These are phyloP conservation scores for Penicillium robsamsonii DNA, from an alignment of 495 filamentous ascomycete species.

Conservation along the genomic window DNA sequence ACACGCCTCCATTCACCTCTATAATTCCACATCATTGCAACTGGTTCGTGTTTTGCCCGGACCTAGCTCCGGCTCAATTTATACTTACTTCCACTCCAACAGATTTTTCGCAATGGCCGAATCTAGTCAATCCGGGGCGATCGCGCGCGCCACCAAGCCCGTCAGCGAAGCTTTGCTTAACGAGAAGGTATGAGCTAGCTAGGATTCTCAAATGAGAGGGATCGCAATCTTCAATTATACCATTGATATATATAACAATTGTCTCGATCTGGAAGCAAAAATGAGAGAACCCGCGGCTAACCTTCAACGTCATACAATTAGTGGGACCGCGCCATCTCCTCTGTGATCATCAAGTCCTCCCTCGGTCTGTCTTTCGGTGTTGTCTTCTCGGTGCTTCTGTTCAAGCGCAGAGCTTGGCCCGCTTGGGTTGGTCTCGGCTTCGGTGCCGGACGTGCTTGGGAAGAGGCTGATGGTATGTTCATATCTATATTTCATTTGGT, in stretches of 20 bases:
- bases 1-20: slow-evolving; percentile 24
- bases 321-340: slow-evolving; percentile 98
- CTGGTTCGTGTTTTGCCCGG: background rate
- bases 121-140: slow-evolving; percentile 47
- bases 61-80: background rate
- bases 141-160: slow-evolving; percentile 62
- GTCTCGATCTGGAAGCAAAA: background rate
- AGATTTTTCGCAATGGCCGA: slow-evolving; percentile 55
- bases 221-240: background rate
- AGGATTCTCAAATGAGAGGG: background rate
- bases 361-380: slow-evolving; percentile 94
- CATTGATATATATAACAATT: background rate
- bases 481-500: slow-evolving; percentile 11
- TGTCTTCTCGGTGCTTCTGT: slow-evolving; percentile 95
- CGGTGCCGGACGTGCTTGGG: slow-evolving; percentile 92
- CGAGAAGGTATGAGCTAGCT: slow-evolving; percentile 71
- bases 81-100: background rate
- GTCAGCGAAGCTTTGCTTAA: slow-evolving; percentile 93
- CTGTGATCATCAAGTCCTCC: slow-evolving; percentile 89
- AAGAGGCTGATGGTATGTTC: slow-evolving; percentile 65
- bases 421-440: slow-evolving; percentile 90
- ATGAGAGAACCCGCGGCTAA: slow-evolving; percentile 20
- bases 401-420: slow-evolving; percentile 96
- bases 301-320: slow-evolving; percentile 37
- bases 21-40: slow-evolving; percentile 21